Base-by-base conservation (phyloP, 192 early-diverging fungal species). In the Phlyctochytrium arcticum region DNA sequence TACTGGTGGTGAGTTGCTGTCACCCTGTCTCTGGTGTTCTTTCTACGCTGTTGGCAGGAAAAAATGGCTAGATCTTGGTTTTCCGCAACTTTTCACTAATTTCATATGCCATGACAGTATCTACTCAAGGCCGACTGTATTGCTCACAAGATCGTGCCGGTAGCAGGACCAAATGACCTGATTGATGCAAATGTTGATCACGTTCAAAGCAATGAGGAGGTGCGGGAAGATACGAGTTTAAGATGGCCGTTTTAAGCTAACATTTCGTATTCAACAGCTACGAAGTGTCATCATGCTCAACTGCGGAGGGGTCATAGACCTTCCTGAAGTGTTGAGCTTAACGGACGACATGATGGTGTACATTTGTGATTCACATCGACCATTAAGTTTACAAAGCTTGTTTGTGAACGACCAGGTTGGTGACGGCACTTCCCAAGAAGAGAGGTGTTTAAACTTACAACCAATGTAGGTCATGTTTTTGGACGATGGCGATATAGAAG, bases 341-440 rank as follows among this genome's bases (percentile, higher is more conserved):
- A 68, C 77, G 31, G 73, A 76, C 33, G 69, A 84, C 6, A 80
- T 91, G 24, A 85, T 77, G 0, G 76, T 96, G 5, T 84, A 93
- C 57, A 78, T 98, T 3, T 75, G 94, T 44, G 95, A 98, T 58
- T 91, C 88, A 50, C 94, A 92, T 60, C 74, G 95, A 44, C 95
- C 95, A 19, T 77, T 92, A 27, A 89, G 94, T 59, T 80, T 98
- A 19, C 85, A 89, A 36, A 93, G 91, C 57, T 67, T 95, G 10
- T 92, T 84, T 60, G 80, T 82, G 67, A 78, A 85, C 50, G 86
- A 88, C 31, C 86, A 91, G 63, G 80, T 81, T 17, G n/a, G n/a
- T n/a, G n/a, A n/a, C n/a, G n/a, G n/a, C n/a, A n/a, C n/a, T n/a
- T n/a, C n/a, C n/a, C n/a, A n/a, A n/a, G n/a, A n/a, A n/a, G n/a